Base-by-base conservation (phyloP, 2,329 filamentous ascomycete species). In the Ophiostoma himal-ulmi region DNA sequence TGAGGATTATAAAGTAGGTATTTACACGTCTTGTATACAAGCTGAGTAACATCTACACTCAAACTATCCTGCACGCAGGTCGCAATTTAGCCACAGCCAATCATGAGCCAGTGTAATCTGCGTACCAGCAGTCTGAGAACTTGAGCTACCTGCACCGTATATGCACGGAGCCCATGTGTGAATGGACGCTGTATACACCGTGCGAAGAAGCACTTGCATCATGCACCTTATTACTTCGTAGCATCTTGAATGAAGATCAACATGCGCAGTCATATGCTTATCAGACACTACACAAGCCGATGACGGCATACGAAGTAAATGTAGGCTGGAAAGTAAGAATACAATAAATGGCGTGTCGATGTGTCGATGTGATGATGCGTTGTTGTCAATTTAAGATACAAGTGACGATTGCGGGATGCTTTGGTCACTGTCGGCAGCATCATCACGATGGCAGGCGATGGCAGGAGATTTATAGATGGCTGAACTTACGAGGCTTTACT, bases 21-120 rank as follows among this genome's bases (percentile, higher is more conserved):
- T 5, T 30, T 57, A 26, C 8, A 57, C 1, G 22, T 26, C 3
- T 0, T 57, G 5, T 22, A 5, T 57, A 57, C 52, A 57, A 13
- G 2, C 7, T 14, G n/a, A 41, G 37, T 7, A 22, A 41, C 36
- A 67, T 41, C 20, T 67, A 20, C 37, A 44, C 64, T 67, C 67
- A 36, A 14, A 26, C 52, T 26, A 26, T 57, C 52, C 52, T 52
- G 71, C 64, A 67, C 70, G 75, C 73, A 74, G 71, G 71, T 78
- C 76, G 73, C 69, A 78, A 78, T 78, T 78, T 78, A 78, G 76
- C 77, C 76, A 76, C 60, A 67, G 73, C 77, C 76, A 78, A 77
- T 78, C 2, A 75, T 4, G 22, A 22, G 52, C 7, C 22, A 26
- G 22, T 26, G 11, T 22, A 57, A 57, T 57, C 52, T 22, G 52